phyloP scores from a whole-genome alignment of 139 green algal species.

The Ettlia oleoabundans region DNA sequence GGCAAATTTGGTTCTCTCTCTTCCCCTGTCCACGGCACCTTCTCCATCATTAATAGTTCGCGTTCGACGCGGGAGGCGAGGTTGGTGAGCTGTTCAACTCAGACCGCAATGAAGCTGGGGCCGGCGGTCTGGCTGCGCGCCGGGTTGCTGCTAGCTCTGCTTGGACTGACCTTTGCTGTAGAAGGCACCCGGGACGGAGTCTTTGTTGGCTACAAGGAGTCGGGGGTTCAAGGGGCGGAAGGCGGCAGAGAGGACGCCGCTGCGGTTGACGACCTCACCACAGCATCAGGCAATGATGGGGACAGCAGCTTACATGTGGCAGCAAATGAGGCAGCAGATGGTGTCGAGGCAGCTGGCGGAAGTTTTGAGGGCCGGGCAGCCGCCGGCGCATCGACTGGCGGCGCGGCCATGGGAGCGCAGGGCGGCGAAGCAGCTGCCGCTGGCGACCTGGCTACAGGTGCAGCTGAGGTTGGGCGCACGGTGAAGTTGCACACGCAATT shows the following conservation, averaged over 20 bases:
- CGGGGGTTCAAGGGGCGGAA: neutral
- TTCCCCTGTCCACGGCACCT: too few species aligned
- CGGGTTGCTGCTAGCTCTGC: neutral
- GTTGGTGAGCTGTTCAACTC: too few species aligned
- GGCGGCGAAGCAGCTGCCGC: too few species aligned
- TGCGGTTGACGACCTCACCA: neutral
- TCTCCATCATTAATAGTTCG: too few species aligned
- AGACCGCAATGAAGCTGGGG: too few species aligned
- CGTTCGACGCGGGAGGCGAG: too few species aligned
- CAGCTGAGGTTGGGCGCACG: neutral
- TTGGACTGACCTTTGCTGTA: neutral
- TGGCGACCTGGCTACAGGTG: neutral
- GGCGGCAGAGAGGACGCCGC: neutral
- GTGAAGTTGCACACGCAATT: constrained; percentile 28
- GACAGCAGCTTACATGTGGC: neutral
- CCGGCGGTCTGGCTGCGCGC: neutral
- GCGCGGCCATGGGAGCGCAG: too few species aligned
- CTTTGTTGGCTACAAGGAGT: neutral
- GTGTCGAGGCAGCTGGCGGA: too few species aligned
- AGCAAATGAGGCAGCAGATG: neutral
- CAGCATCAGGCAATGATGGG: neutral
- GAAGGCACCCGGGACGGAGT: neutral
- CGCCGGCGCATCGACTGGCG: too few species aligned
- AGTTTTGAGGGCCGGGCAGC: too few species aligned
- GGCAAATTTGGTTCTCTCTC: too few species aligned